phyloP scores from a whole-genome alignment of 2,329 filamentous ascomycete species.

The Bipolaris oryzae region DNA sequence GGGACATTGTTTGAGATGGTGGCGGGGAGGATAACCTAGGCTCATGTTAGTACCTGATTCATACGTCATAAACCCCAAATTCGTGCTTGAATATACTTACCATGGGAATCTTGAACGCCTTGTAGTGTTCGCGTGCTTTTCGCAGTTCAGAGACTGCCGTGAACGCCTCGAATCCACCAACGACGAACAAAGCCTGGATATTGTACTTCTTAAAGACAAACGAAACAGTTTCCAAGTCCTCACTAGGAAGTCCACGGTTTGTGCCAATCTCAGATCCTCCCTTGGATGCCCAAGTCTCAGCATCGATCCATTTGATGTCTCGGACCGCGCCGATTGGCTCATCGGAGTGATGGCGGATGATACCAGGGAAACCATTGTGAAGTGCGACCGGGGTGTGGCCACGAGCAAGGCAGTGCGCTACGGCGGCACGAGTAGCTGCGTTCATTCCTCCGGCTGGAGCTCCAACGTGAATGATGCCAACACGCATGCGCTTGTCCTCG shows the following conservation, averaged over 20 bases:
- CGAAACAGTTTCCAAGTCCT: slow-evolving; percentile 84
- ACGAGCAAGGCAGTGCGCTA: slow-evolving; percentile 87
- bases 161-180: slow-evolving; percentile 97
- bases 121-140: slow-evolving; percentile 76
- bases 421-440: slow-evolving; percentile 88
- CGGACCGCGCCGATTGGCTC: slow-evolving; percentile 81
- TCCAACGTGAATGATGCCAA: slow-evolving; percentile 96
- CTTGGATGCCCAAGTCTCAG: slow-evolving; percentile 93
- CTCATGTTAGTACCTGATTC: slow-evolving; percentile 13
- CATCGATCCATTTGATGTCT: slow-evolving; percentile 88
- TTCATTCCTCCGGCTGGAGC: slow-evolving; percentile 98
- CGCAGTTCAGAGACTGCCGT: slow-evolving; percentile 88
- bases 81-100: slow-evolving; percentile 17
- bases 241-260: slow-evolving; percentile 88
- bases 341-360: slow-evolving; percentile 88
- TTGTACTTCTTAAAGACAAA: slow-evolving; percentile 83
- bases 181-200: slow-evolving; percentile 88
- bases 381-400: slow-evolving; percentile 94
- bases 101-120: slow-evolving; percentile 91
- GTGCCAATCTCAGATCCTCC: slow-evolving; percentile 98
- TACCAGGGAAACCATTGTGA: slow-evolving; percentile 94
- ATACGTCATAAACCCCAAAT: no score
- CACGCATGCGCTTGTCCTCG: slow-evolving; percentile 80
- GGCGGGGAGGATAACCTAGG: slow-evolving; percentile 83
- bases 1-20: slow-evolving; percentile 99